Base-by-base conservation (phyloP, 495 filamentous ascomycete genomes). In the Penicillium turbatum region DNA sequence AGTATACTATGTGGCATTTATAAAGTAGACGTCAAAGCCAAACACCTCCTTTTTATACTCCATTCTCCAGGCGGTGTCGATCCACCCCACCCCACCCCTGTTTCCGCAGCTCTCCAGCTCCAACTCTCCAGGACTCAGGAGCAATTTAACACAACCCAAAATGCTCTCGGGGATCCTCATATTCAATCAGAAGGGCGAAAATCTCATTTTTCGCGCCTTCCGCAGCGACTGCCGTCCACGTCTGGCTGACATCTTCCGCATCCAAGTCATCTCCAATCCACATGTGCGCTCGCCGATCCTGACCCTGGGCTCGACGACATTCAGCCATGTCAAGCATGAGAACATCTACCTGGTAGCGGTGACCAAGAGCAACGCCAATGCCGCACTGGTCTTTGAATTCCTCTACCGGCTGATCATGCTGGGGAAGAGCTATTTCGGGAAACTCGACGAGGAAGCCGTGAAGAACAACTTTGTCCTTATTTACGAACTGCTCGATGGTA, bases 401-500 rank as follows among this genome's bases (percentile, higher is more conserved):
- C 75, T 99, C 52, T 97, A 97, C 73, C 82, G 92, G 60, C 76
- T 99, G 62, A 86, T 97, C 52, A 79, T 85, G 66, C 78, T 99
- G 64, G 93, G 93, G 52, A 92, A 86, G 73, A 86, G 89, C 50
- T 99, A 99, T 70, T 99, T 99, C 79, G 93, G 90, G 59, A 97
- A 97, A 68, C 95, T 99, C 61, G 93, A 99, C 69, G 93, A 99
- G 79, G 93, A 99, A 71, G 95, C 93, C 38, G 92, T 99, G 55
- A 99, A 99, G 83, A 97, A 96, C 69, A 99, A 99, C 72, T 99
- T 99, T 72, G 95, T 99, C 55, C 76, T 97, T 51, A 89, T 99
- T 40, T 99, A 99, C 73, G 95, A 99, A 79, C 81, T 99, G 51
- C 78, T 99, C 51, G 95, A 99, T 75, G 92, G 92, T 95, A 54